A percentile compares a stretch with the other conserved stretches of the same genome.
Conservation (phyloP, 2,329 filamentous ascomycete species). For the Xenosphaeropsis pyriputrescens region DNA sequence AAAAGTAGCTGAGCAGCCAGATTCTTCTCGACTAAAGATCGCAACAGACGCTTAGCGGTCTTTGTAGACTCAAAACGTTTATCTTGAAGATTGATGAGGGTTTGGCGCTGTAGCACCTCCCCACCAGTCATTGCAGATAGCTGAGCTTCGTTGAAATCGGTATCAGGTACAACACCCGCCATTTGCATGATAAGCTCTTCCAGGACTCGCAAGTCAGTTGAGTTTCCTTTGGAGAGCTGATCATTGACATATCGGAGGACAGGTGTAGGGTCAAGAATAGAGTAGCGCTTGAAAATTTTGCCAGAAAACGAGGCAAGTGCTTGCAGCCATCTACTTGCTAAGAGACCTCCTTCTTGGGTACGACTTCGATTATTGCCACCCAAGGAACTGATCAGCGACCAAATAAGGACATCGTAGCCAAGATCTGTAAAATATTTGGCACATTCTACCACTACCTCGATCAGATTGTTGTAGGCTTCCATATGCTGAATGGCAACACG, state of each 20-base stretch:
- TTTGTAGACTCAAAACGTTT: slow-evolving; percentile 61
- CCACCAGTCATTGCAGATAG: slow-evolving; percentile 81
- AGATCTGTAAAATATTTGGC: slow-evolving; percentile 86
- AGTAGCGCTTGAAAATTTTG: slow-evolving; percentile 76
- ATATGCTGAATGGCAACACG: slow-evolving; percentile 79
- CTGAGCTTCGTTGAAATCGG: slow-evolving; percentile 79
- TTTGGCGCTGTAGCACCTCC: slow-evolving; percentile 63
- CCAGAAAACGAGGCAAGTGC: slow-evolving; percentile 85
- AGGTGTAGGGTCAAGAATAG: slow-evolving; percentile 68
- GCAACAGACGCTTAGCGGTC: slow-evolving; percentile 68
- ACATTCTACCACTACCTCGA: slow-evolving; percentile 88
- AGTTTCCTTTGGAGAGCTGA: slow-evolving; percentile 69
- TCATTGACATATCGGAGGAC: slow-evolving; percentile 81
- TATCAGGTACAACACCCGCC: slow-evolving; percentile 80
- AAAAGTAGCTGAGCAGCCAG: slow-evolving; percentile 76
- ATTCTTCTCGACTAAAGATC: slow-evolving; percentile 61
- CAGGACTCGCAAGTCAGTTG: slow-evolving; percentile 81
- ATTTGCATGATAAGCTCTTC: slow-evolving; percentile 84
- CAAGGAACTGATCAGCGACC: slow-evolving; percentile 71
- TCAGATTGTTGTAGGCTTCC: slow-evolving; percentile 88
- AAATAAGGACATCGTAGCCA: slow-evolving; percentile 85
- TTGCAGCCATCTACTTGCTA: slow-evolving; percentile 85
- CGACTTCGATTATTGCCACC: slow-evolving; percentile 48
- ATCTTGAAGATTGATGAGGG: slow-evolving; percentile 67
- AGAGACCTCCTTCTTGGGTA: slow-evolving; percentile 44